Percentiles rank a stretch among this genome's conserved stretches.
Conservation (phyloP, 176 grass and related monocot species). For the Cenchrus americanus region DNA sequence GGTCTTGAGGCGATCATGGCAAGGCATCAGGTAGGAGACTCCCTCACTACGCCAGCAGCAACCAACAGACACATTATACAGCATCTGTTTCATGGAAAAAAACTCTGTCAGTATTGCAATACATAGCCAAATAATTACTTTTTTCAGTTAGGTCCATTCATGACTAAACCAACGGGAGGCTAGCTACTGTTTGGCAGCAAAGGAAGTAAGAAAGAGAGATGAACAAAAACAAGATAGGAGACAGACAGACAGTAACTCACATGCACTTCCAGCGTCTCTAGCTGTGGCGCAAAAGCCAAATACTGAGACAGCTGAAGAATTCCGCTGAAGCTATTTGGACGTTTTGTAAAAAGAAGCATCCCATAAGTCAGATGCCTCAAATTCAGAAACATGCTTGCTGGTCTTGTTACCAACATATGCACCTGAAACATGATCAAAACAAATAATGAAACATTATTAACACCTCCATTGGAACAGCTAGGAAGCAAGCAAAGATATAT, state of each 20-base stretch:
- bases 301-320: background rate
- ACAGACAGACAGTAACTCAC: constrained; percentile 24
- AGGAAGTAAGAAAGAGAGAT: background rate
- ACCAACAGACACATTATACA: too few relatives aligned
- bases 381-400: constrained; percentile 16
- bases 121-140: too few relatives aligned
- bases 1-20: too few relatives aligned
- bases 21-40: too few relatives aligned
- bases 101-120: too few relatives aligned
- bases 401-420: background rate
- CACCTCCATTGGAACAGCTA: background rate
- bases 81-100: too few relatives aligned
- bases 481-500: background rate
- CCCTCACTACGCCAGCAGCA: too few relatives aligned
- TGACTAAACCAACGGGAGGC: too few relatives aligned
- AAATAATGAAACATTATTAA: background rate
- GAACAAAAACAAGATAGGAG: background rate
- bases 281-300: background rate
- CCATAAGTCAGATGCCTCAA: constrained; percentile 33
- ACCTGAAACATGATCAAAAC: constrained; percentile 24
- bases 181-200: background rate
- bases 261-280: constrained; percentile 19
- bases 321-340: background rate
- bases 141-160: too few relatives aligned
- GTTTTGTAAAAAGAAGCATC: background rate